Conservation (phyloP, 768 basidiomycete species). For the Tricholomella constricta region DNA sequence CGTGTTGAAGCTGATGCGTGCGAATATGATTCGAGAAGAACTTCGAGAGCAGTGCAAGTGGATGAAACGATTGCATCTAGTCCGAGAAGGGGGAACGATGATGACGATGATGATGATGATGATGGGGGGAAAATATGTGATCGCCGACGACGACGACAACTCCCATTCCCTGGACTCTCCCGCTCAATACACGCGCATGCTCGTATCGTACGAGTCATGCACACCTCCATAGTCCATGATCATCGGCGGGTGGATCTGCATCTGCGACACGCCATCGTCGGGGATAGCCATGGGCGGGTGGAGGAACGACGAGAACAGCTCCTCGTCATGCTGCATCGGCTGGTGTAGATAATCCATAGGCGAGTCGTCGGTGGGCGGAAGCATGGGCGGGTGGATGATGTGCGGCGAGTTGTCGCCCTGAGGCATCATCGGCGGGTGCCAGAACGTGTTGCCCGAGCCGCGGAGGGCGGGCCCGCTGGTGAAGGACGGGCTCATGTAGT, state of each 20-base stretch:
- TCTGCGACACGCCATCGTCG: conserved; percentile 27
- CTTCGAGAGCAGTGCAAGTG: conserved; percentile 18
- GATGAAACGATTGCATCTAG: conserved; percentile 4
- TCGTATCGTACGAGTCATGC: conserved; percentile 23
- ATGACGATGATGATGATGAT: neutral
- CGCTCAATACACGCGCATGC: conserved; percentile 24
- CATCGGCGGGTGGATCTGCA: conserved; percentile 25
- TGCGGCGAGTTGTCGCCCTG: conserved; percentile 55
- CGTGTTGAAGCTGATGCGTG: neutral
- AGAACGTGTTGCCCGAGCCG: conserved; percentile 64
- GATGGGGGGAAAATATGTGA: conserved; percentile 4
- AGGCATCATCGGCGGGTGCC: conserved; percentile 78
- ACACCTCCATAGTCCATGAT: conserved; percentile 20
- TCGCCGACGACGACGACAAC: neutral
- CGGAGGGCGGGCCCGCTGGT: conserved; percentile 48
- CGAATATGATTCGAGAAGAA: neutral
- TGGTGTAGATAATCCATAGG: conserved; percentile 76
- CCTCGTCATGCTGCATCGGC: conserved; percentile 67
- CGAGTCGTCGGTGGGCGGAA: conserved; percentile 56
- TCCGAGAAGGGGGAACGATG: too few species aligned
- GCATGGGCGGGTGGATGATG: conserved; percentile 71
- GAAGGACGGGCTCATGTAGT: conserved; percentile 35
- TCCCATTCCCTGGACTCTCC: neutral
- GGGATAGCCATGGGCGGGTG: conserved; percentile 48
- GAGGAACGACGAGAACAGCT: conserved; percentile 52